Base-by-base conservation (phyloP, 768 basidiomycete genomes). In the Sarcodon sp. region DNA sequence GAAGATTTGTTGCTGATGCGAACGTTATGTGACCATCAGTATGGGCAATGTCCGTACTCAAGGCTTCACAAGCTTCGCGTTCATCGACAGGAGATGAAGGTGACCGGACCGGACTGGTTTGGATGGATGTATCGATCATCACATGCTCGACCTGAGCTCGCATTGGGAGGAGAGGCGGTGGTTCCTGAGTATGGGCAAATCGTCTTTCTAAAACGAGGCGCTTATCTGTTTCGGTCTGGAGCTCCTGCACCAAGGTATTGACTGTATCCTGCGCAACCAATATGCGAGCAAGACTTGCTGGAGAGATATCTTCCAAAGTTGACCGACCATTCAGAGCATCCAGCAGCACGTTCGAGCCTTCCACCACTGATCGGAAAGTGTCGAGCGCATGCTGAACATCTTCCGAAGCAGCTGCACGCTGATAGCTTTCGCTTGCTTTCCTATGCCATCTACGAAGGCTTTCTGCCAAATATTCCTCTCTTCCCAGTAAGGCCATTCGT, bases 391-490 rank as follows among this genome's bases (percentile, higher is more conserved):
- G 50, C 7, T 57, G 47, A 6, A 43, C 36, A 11, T 47, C 16
- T 18, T 34, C 35, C 6, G 39, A 13, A 31, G 53, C 38, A 37
- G 31, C 35, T 7, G 53, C 7, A 16, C 59, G 61, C 10, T 51
- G 53, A 8, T 68, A 51, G 4, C 59, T 54, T 54, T 83, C 77
- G 34, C 69, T 67, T 8, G 72, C 70, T 9, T 71, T 65, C 44
- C 73, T 64, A 6, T 77, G 64, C 79, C 79, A 84, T 43, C 75
- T 65, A 44, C 71, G 63, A 50, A 88, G 54, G 6, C 64, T 69
- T 54, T 80, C 77, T 1, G 69, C 64, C 0, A 81, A 54, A 27
- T 66, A 61, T 56, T 86, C 83, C 56, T 88, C 86, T n/a, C 83
- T 65, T 0, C 70, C 69, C 1, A 81, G 64, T 54, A 86, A 65